Conservation (phyloP, 768 basidiomycete genomes). For the Mycena galericulata region DNA sequence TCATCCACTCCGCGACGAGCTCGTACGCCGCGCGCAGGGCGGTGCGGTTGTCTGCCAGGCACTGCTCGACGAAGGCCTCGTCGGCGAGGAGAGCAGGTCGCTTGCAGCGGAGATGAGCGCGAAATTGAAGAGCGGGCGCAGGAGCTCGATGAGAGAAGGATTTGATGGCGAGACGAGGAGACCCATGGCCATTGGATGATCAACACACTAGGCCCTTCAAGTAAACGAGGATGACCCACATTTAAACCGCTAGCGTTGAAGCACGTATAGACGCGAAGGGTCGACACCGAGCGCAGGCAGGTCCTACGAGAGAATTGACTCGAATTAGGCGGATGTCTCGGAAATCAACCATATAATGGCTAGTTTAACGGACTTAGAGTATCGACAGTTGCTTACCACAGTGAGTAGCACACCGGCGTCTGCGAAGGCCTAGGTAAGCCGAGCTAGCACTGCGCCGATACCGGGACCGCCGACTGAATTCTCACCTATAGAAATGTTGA, state of each 20-base stretch:
- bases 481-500: conserved; percentile 3
- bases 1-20: conserved; percentile 39
- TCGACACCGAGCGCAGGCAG: conserved; percentile 34
- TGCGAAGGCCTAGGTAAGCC: conserved; percentile 28
- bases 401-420: conserved; percentile 30
- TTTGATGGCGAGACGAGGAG: conserved; percentile 36
- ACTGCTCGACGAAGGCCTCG: conserved; percentile 30
- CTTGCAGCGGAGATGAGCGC: conserved; percentile 38
- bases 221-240: neutral
- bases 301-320: conserved; percentile 39
- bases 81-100: conserved; percentile 39
- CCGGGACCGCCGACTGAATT: conserved; percentile 31
- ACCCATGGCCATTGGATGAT: conserved; percentile 33
- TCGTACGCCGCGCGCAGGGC: conserved; percentile 38
- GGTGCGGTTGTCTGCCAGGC: conserved; percentile 33
- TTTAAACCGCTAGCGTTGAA: conserved; percentile 44
- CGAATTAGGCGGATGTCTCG: conserved; percentile 22
- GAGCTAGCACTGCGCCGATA: conserved; percentile 29
- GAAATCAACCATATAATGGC: conserved; percentile 28
- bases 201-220: neutral
- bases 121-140: conserved; percentile 36
- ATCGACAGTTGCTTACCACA: conserved; percentile 5
- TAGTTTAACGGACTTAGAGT: neutral
- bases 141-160: conserved; percentile 27
- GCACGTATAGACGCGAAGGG: conserved; percentile 40